phyloP scores from a whole-genome alignment of 257 asterid genomes.

The Solanum tarapatanum region DNA sequence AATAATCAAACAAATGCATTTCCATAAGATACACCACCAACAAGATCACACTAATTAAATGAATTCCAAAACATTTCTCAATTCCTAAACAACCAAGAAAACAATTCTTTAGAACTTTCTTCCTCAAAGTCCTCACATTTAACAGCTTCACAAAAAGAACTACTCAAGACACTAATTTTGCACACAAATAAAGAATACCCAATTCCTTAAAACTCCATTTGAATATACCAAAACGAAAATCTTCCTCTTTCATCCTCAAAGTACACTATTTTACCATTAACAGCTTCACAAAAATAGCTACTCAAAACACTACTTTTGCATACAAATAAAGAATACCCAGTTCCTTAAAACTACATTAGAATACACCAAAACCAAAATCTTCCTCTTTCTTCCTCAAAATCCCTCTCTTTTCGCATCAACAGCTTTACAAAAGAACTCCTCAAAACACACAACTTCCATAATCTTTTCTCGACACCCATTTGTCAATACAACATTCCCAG shows the following conservation, averaged over 20 bases:
- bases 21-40: neutral
- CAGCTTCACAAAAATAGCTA: neutral
- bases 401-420: neutral
- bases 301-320: neutral
- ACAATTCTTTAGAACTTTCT: neutral
- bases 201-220: neutral
- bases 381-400: neutral
- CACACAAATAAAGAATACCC: neutral
- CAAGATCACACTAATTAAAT: neutral
- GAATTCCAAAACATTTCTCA: neutral
- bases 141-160: neutral
- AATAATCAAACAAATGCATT: neutral
- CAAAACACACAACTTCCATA: neutral
- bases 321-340: neutral
- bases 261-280: neutral
- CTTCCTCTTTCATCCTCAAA: neutral
- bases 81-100: neutral
- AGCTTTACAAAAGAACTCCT: neutral
- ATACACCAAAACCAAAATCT: neutral
- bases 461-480: neutral
- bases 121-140: neutral
- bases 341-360: neutral
- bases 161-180: neutral
- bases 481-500: neutral
- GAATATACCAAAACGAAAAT: neutral